Evolutionary conservation across 2,329 filamentous ascomycete genomes (phyloP), one percentile per base, ranked within the genome.

Genomic region (Boeremia exigua): DNA sequence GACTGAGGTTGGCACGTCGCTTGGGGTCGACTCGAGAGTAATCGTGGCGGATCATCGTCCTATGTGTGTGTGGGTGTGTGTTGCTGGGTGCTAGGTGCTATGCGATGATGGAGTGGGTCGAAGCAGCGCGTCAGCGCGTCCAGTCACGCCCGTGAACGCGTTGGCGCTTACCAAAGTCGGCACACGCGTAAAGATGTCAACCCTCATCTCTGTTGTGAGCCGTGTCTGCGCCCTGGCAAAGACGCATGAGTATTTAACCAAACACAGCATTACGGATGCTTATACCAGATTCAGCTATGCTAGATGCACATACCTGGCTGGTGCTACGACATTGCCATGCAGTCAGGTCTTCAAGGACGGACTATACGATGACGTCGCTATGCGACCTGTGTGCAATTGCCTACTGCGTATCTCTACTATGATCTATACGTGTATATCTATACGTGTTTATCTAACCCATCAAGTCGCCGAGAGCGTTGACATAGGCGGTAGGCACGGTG

Each of bases 391-490:
- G 7, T 11, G 30, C 14, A n/a, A 28, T 34, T 25, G 8, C 19
- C 37, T 19, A 25, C 29, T 51, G 28, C 30, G 5, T 6, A 30
- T 49, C 15, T 32, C 37, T 25, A 28, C 34, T 48, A 9, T 33
- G 12, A 29, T 36, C 14, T 56, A 17, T 34, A 39, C 39, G 25
- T 2, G 30, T 15, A 10, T 25, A 8, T 29, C 29, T 43, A 77
- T 34, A 39, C 39, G 25, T 2, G 30, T 15, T 10, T 25, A 8
- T 29, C 29, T 43, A 77, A 39, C 66, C 72, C 54, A 81, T 50
- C 65, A 98, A 78, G 78, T 98, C 94, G 54, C 90, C 89, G 66
- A 99, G 78, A 72, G 85, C 87, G 75, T 98, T 90, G 37, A 95
- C 87, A 75, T 96, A 98, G 60, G 87, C 95, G 34, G 84, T 84